phyloP scores from a whole-genome alignment of 495 filamentous ascomycete species.

The Penicillium simplicissimum region DNA sequence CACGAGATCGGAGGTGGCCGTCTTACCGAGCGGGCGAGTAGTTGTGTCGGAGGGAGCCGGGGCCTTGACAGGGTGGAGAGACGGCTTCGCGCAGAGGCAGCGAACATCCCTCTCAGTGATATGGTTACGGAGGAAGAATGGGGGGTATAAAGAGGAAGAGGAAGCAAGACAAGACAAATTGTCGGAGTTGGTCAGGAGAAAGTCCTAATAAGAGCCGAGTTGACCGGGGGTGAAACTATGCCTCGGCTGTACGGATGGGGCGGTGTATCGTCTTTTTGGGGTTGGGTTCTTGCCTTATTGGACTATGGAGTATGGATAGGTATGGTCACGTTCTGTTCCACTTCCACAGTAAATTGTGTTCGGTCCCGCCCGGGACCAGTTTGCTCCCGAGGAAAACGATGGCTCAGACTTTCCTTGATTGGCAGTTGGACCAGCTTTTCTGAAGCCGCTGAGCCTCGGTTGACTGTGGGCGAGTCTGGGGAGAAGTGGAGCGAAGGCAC shows the following conservation, averaged over 20 bases:
- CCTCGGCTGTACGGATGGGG: slow-evolving; percentile 20
- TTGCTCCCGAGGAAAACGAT: slow-evolving; percentile 18
- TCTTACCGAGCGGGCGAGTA: slow-evolving; percentile 45
- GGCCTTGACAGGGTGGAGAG: slow-evolving; percentile 45
- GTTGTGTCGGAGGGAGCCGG: slow-evolving; percentile 42
- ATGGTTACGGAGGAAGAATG: slow-evolving; percentile 15
- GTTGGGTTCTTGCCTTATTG: too few species aligned
- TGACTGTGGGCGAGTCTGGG: slow-evolving; percentile 11
- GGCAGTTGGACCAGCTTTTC: too few species aligned
- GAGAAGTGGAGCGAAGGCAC: slow-evolving; percentile 3
- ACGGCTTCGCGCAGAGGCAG: slow-evolving; percentile 50
- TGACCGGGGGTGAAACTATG: slow-evolving; percentile 5
- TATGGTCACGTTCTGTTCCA: slow-evolving; percentile 14
- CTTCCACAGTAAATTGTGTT: background rate
- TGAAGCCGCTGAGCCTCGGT: slow-evolving; percentile 29
- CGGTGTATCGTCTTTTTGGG: slow-evolving; percentile 7
- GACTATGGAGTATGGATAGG: too few species aligned
- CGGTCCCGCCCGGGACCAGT: slow-evolving; percentile 14
- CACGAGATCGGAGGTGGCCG: slow-evolving; percentile 14
- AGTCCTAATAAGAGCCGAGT: slow-evolving; percentile 10
- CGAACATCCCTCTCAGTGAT: slow-evolving; percentile 47
- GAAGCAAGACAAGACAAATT: slow-evolving; percentile 8
- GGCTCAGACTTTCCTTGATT: too few species aligned
- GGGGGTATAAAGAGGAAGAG: slow-evolving; percentile 11
- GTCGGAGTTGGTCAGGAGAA: slow-evolving; percentile 3